A percentile compares a stretch with the other conserved stretches of the same genome.
phyloP scores from a whole-genome alignment of 805 yeast genomes.

The Scheffersomyces amazonensis region DNA sequence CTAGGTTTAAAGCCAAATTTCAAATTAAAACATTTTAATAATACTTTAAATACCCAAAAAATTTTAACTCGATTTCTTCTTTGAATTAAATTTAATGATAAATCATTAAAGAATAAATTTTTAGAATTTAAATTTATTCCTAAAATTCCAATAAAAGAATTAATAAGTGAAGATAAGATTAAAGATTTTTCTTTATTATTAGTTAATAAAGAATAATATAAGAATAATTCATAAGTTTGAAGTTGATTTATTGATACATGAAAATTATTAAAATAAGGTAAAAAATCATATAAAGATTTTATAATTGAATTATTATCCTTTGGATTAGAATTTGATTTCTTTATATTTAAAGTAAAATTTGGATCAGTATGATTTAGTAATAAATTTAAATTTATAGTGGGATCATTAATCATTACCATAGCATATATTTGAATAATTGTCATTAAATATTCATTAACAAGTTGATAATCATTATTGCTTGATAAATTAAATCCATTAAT shows the following conservation, averaged over 20 bases:
- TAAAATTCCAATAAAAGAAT: slow-evolving; percentile 41
- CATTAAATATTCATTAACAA: slow-evolving; percentile 42
- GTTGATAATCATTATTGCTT: slow-evolving; percentile 41
- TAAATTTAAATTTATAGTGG: slow-evolving; percentile 39
- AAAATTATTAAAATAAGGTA: slow-evolving; percentile 47
- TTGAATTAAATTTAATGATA: slow-evolving; percentile 37
- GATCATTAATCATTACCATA: slow-evolving; percentile 50
- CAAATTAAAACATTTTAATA: slow-evolving; percentile 39
- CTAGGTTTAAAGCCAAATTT: slow-evolving; percentile 47
- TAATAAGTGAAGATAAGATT: slow-evolving; percentile 35
- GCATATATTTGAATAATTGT: slow-evolving; percentile 48
- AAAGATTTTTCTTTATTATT: slow-evolving; percentile 41
- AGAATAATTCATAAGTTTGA: slow-evolving; percentile 48
- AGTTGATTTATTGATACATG: slow-evolving; percentile 46
- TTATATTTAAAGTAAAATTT: slow-evolving; percentile 16
- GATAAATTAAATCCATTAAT: slow-evolving; percentile 48
- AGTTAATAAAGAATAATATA: slow-evolving; percentile 45
- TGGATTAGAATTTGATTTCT: slow-evolving; percentile 12
- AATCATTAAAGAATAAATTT: slow-evolving; percentile 44
- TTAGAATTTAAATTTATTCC: slow-evolving; percentile 42
- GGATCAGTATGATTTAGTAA: slow-evolving; percentile 37
- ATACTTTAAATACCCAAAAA: slow-evolving; percentile 46
- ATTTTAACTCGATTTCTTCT: slow-evolving; percentile 38
- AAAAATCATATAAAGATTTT: slow-evolving; percentile 42
- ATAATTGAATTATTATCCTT: slow-evolving; percentile 26